Evolutionary conservation across 495 filamentous ascomycete genomes (phyloP), one percentile per base, ranked within the genome.

Genomic region (Mytilinidion resinicola): DNA sequence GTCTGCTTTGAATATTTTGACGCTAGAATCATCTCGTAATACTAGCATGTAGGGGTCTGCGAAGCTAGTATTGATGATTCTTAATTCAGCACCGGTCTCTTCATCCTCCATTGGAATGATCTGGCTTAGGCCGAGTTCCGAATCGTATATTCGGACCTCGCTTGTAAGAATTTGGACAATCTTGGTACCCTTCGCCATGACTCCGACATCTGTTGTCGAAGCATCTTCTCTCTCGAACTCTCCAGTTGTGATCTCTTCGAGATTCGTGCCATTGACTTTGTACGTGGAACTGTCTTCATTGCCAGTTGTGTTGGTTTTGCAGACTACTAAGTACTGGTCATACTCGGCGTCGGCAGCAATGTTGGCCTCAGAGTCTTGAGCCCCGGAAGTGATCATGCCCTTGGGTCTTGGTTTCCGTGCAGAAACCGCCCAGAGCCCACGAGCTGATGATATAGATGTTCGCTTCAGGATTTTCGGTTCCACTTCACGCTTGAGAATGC

Each of bases 81-180:
- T 78, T 4, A 88, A 83, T 60, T 85, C 85, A 10, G 80, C 80
- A 17, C 85, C 90, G 0, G 83, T 89, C 47, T 89, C 88, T 63
- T 96, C 93, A 60, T 97, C 92, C 55, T 83, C 80, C 75, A 96
- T 85, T 1, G 90, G 89, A 55, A 96, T 80, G 34, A 97, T 96
- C 67, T 97, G 91, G 44, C 83, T 80, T 37, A 99, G 78, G 9
- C 85, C 85, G 47, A 97, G 76, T 68, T 96, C 90, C 91, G 82
- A 84, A 68, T 96, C 91, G 66, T 95, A 97, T 55, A 83, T 88
- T 46, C 91, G 78, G 12, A 98, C 82, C 63, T 96, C 91, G 33
- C 82, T 87, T 59, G 82, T 85, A 37, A 95, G 75, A 14, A 96
- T 83, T 67, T 96, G 93, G 12, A 96, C 82, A 47, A 97, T 82